These are phyloP conservation scores for Clarkia xantiana DNA, from an alignment of 345 rosid species.

Conservation along the genomic window DNA sequence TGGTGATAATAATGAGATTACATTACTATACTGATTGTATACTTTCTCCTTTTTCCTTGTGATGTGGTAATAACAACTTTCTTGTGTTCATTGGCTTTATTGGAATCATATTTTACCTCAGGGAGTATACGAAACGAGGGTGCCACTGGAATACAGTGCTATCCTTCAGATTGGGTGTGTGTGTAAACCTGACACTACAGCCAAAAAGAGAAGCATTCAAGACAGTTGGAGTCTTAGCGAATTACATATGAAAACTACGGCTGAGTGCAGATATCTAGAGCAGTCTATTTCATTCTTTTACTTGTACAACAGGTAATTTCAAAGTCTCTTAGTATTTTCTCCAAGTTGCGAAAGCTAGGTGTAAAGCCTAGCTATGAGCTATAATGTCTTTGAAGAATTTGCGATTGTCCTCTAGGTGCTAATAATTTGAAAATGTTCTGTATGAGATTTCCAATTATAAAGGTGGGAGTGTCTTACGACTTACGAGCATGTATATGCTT, in stretches of 20 bases:
- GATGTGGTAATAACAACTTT: background rate
- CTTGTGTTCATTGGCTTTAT: constrained; percentile 4
- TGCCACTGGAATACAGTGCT: constrained; percentile 65
- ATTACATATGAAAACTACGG: constrained; percentile 78
- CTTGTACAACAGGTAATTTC: constrained; percentile 68
- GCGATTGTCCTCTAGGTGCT: no score
- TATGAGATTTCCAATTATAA: no score
- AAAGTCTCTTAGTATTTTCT: background rate
- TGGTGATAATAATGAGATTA: no score
- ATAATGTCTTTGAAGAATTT: no score
- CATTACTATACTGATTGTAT: no score
- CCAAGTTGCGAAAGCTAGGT: background rate
- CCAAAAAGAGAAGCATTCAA: constrained; percentile 48
- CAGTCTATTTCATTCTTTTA: constrained; percentile 63
- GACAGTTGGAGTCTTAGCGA: constrained; percentile 78
- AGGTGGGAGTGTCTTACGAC: no score
- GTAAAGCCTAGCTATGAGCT: no score
- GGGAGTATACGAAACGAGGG: constrained; percentile 85
- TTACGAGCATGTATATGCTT: no score
- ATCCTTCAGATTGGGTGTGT: constrained; percentile 86
- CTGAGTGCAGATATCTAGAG: constrained; percentile 79
- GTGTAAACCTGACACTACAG: constrained; percentile 68
- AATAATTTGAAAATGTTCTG: no score
- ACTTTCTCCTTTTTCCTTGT: background rate
- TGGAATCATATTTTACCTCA: constrained; percentile 19